Percentiles rank a stretch among this genome's conserved stretches.
These are phyloP conservation scores for Monosporozyma yasuniensis DNA, from an alignment of 805 yeast genomes.

Conservation along the genomic window DNA sequence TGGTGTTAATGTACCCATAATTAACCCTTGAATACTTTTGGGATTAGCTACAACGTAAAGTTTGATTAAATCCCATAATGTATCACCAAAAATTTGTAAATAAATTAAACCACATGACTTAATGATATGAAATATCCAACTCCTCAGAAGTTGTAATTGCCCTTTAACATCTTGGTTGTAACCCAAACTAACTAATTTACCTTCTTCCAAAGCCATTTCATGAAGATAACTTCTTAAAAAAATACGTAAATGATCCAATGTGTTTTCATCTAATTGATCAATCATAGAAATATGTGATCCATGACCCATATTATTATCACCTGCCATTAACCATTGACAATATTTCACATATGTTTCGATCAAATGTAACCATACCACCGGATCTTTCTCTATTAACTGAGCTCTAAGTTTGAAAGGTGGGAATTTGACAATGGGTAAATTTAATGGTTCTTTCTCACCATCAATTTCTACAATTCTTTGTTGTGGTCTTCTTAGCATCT, in stretches of 20 bases:
- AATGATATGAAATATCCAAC: constrained; percentile 42
- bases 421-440: constrained; percentile 54
- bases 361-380: constrained; percentile 73
- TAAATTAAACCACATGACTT: constrained; percentile 46
- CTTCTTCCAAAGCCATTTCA: constrained; percentile 55
- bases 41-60: constrained; percentile 42
- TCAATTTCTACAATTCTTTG: constrained; percentile 12
- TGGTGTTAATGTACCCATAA: constrained; percentile 41
- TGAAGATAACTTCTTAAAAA: constrained; percentile 49
- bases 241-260: constrained; percentile 48
- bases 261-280: constrained; percentile 39
- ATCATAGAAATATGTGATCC: constrained; percentile 15
- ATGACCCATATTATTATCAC: constrained; percentile 12
- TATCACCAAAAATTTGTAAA: constrained; percentile 48
- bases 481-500: neutral
- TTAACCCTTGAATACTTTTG: constrained; percentile 39
- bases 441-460: constrained; percentile 14
- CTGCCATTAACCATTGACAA: constrained; percentile 38
- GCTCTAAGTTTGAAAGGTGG: constrained; percentile 72
- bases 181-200: constrained; percentile 58
- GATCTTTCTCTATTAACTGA: constrained; percentile 72
- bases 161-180: constrained; percentile 57
- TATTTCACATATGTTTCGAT: constrained; percentile 53
- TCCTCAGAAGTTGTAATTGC: constrained; percentile 42
- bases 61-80: constrained; percentile 56